These are phyloP conservation scores for Candida palmyrensis DNA, from an alignment of 805 yeast genomes.

Conservation along the genomic window DNA sequence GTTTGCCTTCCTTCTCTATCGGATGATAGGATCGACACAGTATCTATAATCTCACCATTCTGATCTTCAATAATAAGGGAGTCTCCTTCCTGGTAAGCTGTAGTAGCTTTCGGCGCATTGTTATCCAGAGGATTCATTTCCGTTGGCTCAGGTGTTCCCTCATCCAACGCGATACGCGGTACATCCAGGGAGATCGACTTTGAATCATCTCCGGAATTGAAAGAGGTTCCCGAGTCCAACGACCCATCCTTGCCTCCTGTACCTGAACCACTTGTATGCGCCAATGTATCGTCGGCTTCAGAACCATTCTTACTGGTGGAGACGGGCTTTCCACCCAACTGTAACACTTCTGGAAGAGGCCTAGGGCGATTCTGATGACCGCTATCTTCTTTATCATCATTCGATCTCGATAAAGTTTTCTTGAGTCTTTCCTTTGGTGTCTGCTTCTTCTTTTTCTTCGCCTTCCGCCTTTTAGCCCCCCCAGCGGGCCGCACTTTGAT, in stretches of 20 bases:
- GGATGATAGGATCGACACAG: conserved; percentile 28
- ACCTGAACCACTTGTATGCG: too few species aligned
- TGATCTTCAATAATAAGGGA: conserved; percentile 74
- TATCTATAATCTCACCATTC: conserved; percentile 73
- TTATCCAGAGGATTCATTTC: conserved; percentile 1
- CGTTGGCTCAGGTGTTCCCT: conserved; percentile 1
- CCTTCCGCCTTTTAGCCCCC: conserved; percentile 55
- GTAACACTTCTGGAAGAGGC: conserved; percentile 37
- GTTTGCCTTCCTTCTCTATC: too few species aligned
- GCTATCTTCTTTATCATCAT: conserved; percentile 12
- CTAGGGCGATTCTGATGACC: conserved; percentile 19
- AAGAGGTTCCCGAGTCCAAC: conserved; percentile 5
- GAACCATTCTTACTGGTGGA: conserved; percentile 6
- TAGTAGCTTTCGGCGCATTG: conserved; percentile 24
- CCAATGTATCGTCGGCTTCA: conserved; percentile 7
- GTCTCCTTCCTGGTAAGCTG: conserved; percentile 59
- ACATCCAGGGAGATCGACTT: too few species aligned
- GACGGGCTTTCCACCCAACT: conserved; percentile 25
- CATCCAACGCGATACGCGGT: conserved; percentile 1
- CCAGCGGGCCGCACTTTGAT: conserved; percentile 68
- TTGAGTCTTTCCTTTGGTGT: conserved; percentile 30
- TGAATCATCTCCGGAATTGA: conserved; percentile 5
- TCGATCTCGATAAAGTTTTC: conserved; percentile 21
- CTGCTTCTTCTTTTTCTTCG: conserved; percentile 26
- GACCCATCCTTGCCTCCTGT: conserved; percentile 6